Percentiles rank a stretch among this genome's conserved stretches.
Evolutionary conservation across 139 green algal genomes (phyloP).

Genomic region (Chlamydomonas sphaeroides): DNA sequence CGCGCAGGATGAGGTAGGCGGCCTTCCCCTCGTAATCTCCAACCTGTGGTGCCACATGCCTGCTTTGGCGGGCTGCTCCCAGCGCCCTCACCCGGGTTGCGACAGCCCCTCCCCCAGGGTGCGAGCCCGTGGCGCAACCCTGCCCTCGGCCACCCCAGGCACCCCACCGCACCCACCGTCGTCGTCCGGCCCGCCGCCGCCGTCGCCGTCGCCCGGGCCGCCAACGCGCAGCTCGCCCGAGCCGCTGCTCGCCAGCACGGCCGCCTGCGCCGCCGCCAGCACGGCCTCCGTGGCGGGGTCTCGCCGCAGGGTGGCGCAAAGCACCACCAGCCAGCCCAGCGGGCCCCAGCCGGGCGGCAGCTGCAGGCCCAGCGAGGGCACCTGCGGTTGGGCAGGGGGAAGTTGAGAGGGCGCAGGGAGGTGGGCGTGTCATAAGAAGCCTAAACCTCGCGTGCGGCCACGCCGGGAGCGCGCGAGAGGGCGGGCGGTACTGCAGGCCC

Average conservation of each 20-base stretch:
- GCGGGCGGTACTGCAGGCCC: no score
- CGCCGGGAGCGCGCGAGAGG: no score
- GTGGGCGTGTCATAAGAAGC: no score
- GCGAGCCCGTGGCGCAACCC: no score
- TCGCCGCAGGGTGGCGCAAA: conserved; percentile 53
- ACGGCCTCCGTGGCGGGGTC: conserved; percentile 38
- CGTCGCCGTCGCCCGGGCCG: background rate
- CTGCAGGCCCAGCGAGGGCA: conserved; percentile 36
- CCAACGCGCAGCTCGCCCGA: background rate
- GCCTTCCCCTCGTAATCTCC: no score
- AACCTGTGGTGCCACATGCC: no score
- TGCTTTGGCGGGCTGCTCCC: no score
- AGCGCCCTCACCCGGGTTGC: no score
- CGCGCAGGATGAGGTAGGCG: no score
- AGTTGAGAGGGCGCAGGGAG: no score
- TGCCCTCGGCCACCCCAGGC: background rate
- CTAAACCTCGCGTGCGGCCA: no score
- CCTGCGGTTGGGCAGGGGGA: background rate
- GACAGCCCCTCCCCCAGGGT: no score
- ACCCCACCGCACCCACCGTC: conserved; percentile 3
- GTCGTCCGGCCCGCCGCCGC: background rate
- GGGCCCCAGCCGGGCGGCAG: conserved; percentile 60
- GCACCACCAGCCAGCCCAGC: conserved; percentile 61
- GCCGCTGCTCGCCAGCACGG: background rate
- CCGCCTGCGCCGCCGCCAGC: conserved; percentile 47